phyloP scores from a whole-genome alignment of 2,329 filamentous ascomycete species.

The Clathrospora elynae region DNA sequence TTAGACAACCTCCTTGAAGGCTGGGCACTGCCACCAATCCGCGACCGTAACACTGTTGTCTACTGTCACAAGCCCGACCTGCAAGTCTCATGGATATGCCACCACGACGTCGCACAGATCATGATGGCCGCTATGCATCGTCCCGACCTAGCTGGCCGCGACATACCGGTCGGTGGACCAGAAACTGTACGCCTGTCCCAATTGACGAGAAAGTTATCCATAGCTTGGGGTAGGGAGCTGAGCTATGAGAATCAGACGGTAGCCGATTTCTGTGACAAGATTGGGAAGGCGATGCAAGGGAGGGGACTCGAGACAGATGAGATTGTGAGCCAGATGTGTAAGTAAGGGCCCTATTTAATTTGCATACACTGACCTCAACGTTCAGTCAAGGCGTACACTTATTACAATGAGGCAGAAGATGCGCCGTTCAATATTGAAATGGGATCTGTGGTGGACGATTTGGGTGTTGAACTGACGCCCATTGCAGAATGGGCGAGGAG shows the following conservation, averaged over 20 bases:
- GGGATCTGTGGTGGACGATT: constrained; percentile 39
- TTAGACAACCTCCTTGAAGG: constrained; percentile 50
- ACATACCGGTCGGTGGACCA: constrained; percentile 46
- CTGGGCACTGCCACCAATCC: constrained; percentile 47
- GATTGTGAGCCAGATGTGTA: constrained; percentile 49
- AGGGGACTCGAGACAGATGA: constrained; percentile 45
- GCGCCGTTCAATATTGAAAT: constrained; percentile 50
- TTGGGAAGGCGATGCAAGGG: constrained; percentile 41
- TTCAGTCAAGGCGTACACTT: constrained; percentile 50
- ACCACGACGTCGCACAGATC: constrained; percentile 48
- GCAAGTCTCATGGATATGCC: constrained; percentile 50
- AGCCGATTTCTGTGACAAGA: constrained; percentile 34
- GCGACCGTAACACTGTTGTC: constrained; percentile 43
- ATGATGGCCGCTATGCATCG: constrained; percentile 46
- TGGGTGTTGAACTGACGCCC: constrained; percentile 40
- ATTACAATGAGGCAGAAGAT: constrained; percentile 49
- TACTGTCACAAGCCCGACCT: constrained; percentile 50
- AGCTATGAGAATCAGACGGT: constrained; percentile 42
- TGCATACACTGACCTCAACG: no score
- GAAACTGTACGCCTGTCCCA: constrained; percentile 44
- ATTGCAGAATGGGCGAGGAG: constrained; percentile 48
- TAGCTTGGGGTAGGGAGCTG: constrained; percentile 42
- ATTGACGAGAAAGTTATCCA: constrained; percentile 42
- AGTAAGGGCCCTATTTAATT: no score
- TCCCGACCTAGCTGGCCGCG: constrained; percentile 43